Evolutionary conservation across 2,329 filamentous ascomycete species (phyloP).

Genomic region (Coniella vitis): DNA sequence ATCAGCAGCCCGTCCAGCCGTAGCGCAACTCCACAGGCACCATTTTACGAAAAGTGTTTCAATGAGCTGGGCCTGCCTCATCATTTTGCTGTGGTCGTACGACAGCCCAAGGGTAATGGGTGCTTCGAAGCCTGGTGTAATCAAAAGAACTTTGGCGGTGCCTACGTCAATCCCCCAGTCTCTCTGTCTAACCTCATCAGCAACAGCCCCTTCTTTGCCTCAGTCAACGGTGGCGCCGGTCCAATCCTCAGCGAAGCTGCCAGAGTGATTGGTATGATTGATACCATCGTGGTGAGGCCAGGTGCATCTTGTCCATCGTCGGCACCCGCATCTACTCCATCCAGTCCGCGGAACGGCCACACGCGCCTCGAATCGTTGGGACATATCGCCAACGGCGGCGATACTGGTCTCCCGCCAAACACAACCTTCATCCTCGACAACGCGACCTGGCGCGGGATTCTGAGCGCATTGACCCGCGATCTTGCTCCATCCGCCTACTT

Average conservation of each 20-base stretch:
- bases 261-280: conserved; percentile 70
- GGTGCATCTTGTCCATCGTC: conserved; percentile 35
- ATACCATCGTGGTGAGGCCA: conserved; percentile 66
- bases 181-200: conserved; percentile 54
- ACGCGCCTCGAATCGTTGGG: conserved; percentile 13
- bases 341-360: conserved; percentile 33
- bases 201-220: conserved; percentile 43
- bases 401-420: conserved; percentile 37
- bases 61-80: conserved; percentile 82
- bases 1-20: conserved; percentile 65
- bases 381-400: conserved; percentile 13
- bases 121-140: conserved; percentile 67
- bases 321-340: conserved; percentile 39
- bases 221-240: conserved; percentile 42
- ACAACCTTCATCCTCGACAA: conserved; percentile 69
- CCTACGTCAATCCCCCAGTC: conserved; percentile 70
- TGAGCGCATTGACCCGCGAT: conserved; percentile 73
- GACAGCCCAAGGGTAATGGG: conserved; percentile 54
- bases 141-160: conserved; percentile 72
- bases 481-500: conserved; percentile 77
- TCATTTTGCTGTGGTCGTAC: conserved; percentile 68
- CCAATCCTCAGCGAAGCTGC: conserved; percentile 67
- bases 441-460: conserved; percentile 77
- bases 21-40: conserved; percentile 61
- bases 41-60: conserved; percentile 81